Percentiles rank a stretch among this genome's conserved stretches.
Conservation (phyloP, 805 yeast species). For the Saturnispora diversa region DNA sequence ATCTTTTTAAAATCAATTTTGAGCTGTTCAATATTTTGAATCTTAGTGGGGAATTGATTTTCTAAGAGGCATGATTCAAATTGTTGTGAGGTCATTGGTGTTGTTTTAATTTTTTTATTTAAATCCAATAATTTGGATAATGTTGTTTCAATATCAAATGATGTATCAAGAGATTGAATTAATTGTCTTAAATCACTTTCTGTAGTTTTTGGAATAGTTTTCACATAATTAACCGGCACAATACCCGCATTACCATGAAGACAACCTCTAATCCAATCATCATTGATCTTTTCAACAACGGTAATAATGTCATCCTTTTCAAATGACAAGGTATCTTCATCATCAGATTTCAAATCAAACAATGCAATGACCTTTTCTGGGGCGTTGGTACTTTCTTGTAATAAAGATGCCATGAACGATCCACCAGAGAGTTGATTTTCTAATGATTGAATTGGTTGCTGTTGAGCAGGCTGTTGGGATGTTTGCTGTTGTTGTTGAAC, state of each 20-base stretch:
- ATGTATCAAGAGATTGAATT: constrained; percentile 44
- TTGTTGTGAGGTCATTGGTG: constrained; percentile 29
- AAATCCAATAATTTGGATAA: constrained; percentile 43
- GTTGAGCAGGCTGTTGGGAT: constrained; percentile 5
- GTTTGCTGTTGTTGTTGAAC: background rate
- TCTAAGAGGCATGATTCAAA: constrained; percentile 36
- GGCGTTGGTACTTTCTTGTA: constrained; percentile 12
- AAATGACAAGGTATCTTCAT: constrained; percentile 83
- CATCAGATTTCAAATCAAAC: constrained; percentile 70
- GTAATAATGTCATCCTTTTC: constrained; percentile 80
- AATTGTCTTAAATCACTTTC: constrained; percentile 44
- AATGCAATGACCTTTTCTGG: constrained; percentile 61
- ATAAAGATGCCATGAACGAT: constrained; percentile 8
- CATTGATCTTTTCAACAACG: constrained; percentile 77
- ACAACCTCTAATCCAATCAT: constrained; percentile 95
- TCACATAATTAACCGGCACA: constrained; percentile 87
- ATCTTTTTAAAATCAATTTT: constrained; percentile 67
- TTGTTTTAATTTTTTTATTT: constrained; percentile 28
- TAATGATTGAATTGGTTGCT: background rate
- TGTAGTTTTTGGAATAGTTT: constrained; percentile 62
- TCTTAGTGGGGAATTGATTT: constrained; percentile 60
- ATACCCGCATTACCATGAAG: constrained; percentile 75
- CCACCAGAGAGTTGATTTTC: constrained; percentile 10
- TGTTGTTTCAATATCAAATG: constrained; percentile 62
- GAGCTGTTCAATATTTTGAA: constrained; percentile 63